phyloP scores from a whole-genome alignment of 1,139 yeast genomes.

The Lodderomyces parapsilosis region DNA sequence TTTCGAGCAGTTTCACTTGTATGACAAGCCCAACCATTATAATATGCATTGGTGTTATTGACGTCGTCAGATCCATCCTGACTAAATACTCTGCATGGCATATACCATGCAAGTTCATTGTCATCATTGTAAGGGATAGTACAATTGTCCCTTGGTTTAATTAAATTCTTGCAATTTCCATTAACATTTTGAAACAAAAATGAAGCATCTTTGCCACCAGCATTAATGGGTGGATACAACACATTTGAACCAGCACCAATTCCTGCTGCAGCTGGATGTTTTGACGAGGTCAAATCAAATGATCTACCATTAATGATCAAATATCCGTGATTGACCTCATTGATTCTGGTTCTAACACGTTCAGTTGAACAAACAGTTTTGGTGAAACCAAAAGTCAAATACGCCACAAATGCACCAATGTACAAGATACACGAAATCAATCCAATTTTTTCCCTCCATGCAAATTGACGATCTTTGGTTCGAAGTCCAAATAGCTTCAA shows the following conservation, averaged over 20 bases:
- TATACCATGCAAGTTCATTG: slow-evolving; percentile 85
- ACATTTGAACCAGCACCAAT: slow-evolving; percentile 64
- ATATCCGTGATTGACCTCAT: slow-evolving; percentile 58
- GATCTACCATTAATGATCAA: slow-evolving; percentile 81
- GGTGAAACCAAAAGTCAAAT: slow-evolving; percentile 88
- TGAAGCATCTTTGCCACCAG: slow-evolving; percentile 89
- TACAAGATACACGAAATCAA: slow-evolving; percentile 71
- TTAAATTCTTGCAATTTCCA: slow-evolving; percentile 83
- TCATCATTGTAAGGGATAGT: slow-evolving; percentile 65
- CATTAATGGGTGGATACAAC: slow-evolving; percentile 79
- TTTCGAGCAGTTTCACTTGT: slow-evolving; percentile 68
- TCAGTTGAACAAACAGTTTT: slow-evolving; percentile 68
- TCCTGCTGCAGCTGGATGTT: slow-evolving; percentile 83
- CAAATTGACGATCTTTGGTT: slow-evolving; percentile 80
- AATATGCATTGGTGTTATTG: slow-evolving; percentile 59
- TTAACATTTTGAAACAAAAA: slow-evolving; percentile 93
- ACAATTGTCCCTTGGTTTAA: slow-evolving; percentile 69
- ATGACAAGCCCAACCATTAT: slow-evolving; percentile 91
- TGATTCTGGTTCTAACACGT: slow-evolving; percentile 53
- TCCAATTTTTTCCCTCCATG: slow-evolving; percentile 96
- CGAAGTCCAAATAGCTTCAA: slow-evolving; percentile 73
- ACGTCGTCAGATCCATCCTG: slow-evolving; percentile 72
- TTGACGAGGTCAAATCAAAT: slow-evolving; percentile 65
- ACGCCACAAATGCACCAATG: slow-evolving; percentile 80
- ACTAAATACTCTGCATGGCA: slow-evolving; percentile 78